Base-by-base conservation (phyloP, 805 yeast genomes). In the Scheffersomyces stipitis region DNA sequence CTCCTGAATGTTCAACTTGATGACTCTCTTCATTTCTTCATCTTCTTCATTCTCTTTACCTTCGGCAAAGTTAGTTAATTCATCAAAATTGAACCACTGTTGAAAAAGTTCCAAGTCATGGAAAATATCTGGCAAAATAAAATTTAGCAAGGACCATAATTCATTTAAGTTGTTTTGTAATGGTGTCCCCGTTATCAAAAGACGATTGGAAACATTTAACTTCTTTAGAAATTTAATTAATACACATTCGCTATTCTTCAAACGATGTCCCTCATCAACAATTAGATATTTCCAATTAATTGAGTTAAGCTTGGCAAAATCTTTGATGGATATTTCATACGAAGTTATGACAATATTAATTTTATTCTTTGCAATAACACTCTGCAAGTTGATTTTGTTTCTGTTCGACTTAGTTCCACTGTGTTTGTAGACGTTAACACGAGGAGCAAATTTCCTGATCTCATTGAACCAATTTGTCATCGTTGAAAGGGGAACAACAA, bases 261-360 rank as follows among this genome's bases (percentile, higher is more conserved):
- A 68, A 27, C 99, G 69, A 60, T 91, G 99, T 5, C 98, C 99
- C 61, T 91, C 99, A 60, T 91, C 99, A 14, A 91, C 96, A 34
- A 90, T 84, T 36, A 91, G 64, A 54, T 80, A 91, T 42, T 81
- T 84, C 96, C 97, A 90, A 16, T 66, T 61, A 8, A 75, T 61
- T 2, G 64, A 56, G 41, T 74, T 67, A 34, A 89, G 67, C 43
- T 61, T 71, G 20, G 64, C 62, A 30, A 80, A 74, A 54, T 93
- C 98, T 33, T 76, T 72, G 31, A 90, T 75, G 1, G 87, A 73
- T 10, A 84, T 71, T 54, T 91, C 96, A 65, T 88, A 91, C 17
- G 93, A 83, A 0, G 96, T 85, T 4, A 91, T 60, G 4, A 91
- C 71, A 2, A 89, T 76, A 5, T 81, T 74, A 13, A 60, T 58